Base-by-base conservation (phyloP, 805 yeast species). In the Saccharomycopsis amapae region DNA sequence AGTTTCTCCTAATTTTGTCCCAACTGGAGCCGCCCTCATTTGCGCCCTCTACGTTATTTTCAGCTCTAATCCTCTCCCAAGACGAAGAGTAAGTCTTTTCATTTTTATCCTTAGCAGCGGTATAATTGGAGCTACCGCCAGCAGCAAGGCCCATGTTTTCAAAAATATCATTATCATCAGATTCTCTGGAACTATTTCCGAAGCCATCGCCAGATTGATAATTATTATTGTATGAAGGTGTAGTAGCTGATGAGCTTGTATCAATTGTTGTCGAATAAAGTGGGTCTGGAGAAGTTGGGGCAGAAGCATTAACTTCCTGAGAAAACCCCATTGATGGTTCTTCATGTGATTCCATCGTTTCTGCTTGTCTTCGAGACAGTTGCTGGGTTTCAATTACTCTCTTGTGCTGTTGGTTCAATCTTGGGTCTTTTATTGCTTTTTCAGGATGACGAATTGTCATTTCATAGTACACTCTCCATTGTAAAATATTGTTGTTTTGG, bases 31-130 rank as follows among this genome's bases (percentile, higher is more conserved):
- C 26, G 4, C n/a, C 33, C 22, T 5, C 33, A 26, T 28, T 6
- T 3, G 23, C 9, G 22, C 22, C 18, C 15, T n/a, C 38, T 4
- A 30, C 41, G 38, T 28, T 25, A 32, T 42, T 46, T 25, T 33
- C 40, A 18, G 42, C 37, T 36, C 50, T 46, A 20, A 46, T 31
- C 22, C 38, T 46, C 15, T 46, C 50, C 50, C 50, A 46, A 7
- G 50, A 40, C 3, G 50, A 46, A 10, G 32, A 23, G 18, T 41
- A 46, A 18, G 20, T 19, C 17, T 26, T 36, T 2, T 33, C 31
- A 7, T 20, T 23, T 13, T 30, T 20, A 15, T 25, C 28, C 10
- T 32, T 4, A 25, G 12, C 34, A 28, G 17, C 10, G n/a, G n/a
- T n/a, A n/a, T n/a, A 10, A 28, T n/a, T 28, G 24, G 9, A 6